phyloP scores from a whole-genome alignment of 306 rosid species.

The Oemleria cerasiformis region DNA sequence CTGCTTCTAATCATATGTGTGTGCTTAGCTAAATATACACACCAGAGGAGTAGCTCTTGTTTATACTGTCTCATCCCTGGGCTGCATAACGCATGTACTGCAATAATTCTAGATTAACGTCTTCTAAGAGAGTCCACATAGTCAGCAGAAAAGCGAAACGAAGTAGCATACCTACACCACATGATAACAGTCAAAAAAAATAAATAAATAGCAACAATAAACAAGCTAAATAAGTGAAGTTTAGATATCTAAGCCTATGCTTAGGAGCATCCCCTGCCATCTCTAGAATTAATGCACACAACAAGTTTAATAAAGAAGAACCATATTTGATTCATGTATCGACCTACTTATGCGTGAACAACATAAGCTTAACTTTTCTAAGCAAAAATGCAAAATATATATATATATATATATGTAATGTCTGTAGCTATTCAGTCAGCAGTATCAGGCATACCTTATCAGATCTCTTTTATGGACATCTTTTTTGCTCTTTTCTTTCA shows the following conservation, averaged over 20 bases:
- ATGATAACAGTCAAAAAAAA: conserved; percentile 18
- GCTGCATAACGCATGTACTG: conserved; percentile 81
- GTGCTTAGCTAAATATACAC: conserved; percentile 24
- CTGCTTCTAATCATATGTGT: not conserved
- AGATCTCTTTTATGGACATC: no score
- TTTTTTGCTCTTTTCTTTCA: no score
- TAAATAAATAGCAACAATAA: conserved; percentile 14
- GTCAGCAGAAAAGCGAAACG: conserved; percentile 74
- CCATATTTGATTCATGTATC: not conserved
- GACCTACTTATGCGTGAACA: not conserved
- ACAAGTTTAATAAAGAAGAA: not conserved
- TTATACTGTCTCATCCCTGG: conserved; percentile 74
- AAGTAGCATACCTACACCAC: conserved; percentile 72
- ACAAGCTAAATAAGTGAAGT: no score
- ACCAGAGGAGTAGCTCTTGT: conserved; percentile 68
- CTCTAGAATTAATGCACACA: not conserved
- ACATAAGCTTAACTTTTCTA: not conserved
- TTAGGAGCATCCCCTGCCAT: not conserved
- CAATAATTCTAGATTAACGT: conserved; percentile 69
- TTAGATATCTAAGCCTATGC: not conserved
- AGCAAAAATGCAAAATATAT: no score
- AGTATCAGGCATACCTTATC: no score
- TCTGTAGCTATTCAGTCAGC: no score
- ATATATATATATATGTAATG: no score
- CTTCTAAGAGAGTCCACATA: conserved; percentile 67